Base-by-base conservation (phyloP, 1,284 basidiomycete species). In the Prillingera fragicola region DNA sequence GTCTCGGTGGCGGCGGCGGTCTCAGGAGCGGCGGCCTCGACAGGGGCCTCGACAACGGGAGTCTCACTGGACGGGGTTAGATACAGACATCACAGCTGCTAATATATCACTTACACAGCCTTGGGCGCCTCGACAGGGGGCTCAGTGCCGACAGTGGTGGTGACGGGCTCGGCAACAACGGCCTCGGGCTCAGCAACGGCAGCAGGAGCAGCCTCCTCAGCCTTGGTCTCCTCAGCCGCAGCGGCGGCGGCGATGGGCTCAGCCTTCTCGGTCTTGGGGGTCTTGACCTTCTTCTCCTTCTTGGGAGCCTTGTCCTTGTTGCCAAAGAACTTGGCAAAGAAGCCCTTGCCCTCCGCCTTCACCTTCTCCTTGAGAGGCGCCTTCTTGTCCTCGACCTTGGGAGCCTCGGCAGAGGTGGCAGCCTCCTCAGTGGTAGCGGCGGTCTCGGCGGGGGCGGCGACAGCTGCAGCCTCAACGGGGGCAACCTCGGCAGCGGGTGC, bases 61-160 rank as follows among this genome's bases (percentile, higher is more conserved):
- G 39, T 43, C 52, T 61, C 62, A 35, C 56, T 59, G 41, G 14
- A 36, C 18, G 14, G 9, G 4, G 21, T 43, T 22, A 41, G 42
- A 33, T 22, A 10, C 33, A 5, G 12, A 15, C 25, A 6, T 5
- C n/a, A 2, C 2, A n/a, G n/a, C 19, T 36, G 25, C 25, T 22
- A 25, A 3, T n/a, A 28, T 10, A 10, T 2, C 9, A 57, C 62
- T 60, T 33, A 66, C 63, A 50, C 52, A 47, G 58, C 56, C 50
- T 57, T 60, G 40, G 54, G 47, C 32, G 52, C 51, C 45, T 61
- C 57, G 32, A 49, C 22, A 2, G 23, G 43, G 14, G 55, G 34
- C 39, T 49, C 51, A 18, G 40, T 26, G 18, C 39, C 47, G 25
- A 41, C 48, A 32, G 50, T n/a, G n/a, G n/a, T n/a, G n/a, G n/a